Evolutionary conservation across 345 rosid genomes (phyloP), one percentile per base, ranked within the genome.

Genomic region (Aquilaria sinensis): DNA sequence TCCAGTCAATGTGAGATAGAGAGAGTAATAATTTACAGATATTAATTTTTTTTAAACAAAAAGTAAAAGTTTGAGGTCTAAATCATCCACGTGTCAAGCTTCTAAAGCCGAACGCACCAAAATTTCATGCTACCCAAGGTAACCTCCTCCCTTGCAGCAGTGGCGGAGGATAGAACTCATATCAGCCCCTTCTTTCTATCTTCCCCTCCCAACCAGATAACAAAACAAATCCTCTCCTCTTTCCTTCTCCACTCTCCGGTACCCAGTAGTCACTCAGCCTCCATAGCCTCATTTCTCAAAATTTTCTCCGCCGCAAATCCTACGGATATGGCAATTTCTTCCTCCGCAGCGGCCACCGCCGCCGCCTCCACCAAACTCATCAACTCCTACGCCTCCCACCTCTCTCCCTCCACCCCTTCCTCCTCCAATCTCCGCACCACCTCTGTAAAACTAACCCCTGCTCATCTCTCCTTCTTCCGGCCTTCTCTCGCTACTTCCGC

Each of bases 401-500:
- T 82, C 10, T 68, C 88, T 49, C 41, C 72, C 48, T n/a, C 74
- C 59, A 48, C 74, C 16, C 7, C 70, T 31, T n/a, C 74, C 59
- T 46, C 74, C 16, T 3, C 70, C n/a, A 12, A 11, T 59, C 74
- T 73, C 66, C 72, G 57, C 51, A 1, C 67, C 56, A 55, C 67
- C 48, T n/a, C 74, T 70, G 6, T 77, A 58, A 68, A 76, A 49
- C 60, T 63, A 47, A 67, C 76, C 60, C 72, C 80, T 29, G 60
- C 80, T 70, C 77, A 68, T 37, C 90, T 87, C 57, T 80, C 97
- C 50, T 89, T 84, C 74, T 57, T 89, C 51, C 71, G 76, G 57
- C 75, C 83, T 5, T 87, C 84, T 51, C 56, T 80, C 13, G 47
- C 80, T 62, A 41, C 64, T 72, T 1, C 76, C 62, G 2, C 77